These are phyloP conservation scores for Elongisporangium undulatum DNA, from an alignment of 352 stramenopile species.

Conservation along the genomic window DNA sequence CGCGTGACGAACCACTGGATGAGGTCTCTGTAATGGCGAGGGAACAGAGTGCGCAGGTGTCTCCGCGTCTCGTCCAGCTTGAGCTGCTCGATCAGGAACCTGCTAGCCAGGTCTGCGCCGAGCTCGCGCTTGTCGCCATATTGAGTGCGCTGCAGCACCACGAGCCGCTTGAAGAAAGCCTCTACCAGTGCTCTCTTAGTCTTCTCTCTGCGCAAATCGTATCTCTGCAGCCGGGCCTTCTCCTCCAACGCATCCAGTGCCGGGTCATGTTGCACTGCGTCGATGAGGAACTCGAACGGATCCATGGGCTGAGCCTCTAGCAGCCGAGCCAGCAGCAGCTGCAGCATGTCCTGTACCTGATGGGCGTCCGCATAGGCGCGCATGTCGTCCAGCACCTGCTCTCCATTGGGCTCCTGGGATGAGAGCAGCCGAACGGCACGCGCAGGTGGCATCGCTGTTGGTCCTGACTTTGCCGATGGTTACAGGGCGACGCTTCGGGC, in stretches of 20 bases:
- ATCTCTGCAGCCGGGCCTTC: constrained; percentile 29
- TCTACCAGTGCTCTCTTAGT: constrained; percentile 52
- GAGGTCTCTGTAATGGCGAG: constrained; percentile 58
- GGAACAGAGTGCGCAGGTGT: constrained; percentile 42
- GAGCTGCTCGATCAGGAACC: constrained; percentile 47
- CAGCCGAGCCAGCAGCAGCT: constrained; percentile 48
- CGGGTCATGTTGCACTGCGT: constrained; percentile 41
- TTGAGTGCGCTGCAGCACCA: constrained; percentile 48
- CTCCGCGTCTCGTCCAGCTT: constrained; percentile 39
- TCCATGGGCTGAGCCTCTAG: constrained; percentile 64
- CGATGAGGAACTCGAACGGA: constrained; percentile 62
- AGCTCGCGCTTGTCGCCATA: constrained; percentile 24
- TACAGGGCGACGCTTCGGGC: not conserved
- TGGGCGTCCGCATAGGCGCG: constrained; percentile 49
- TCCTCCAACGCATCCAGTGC: constrained; percentile 51
- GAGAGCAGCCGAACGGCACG: constrained; percentile 29
- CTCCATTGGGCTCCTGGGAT: constrained; percentile 15
- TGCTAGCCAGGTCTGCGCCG: constrained; percentile 23
- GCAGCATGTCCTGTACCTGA: constrained; percentile 59
- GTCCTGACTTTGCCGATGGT: not conserved
- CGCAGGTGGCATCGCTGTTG: constrained; percentile 17
- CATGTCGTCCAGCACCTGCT: constrained; percentile 52
- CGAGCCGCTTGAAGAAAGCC: constrained; percentile 45
- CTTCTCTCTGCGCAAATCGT: constrained; percentile 59
- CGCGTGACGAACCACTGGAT: constrained; percentile 30